Conservation (phyloP, 352 stramenopile species). For the Phytophthora fragariaefolia region DNA sequence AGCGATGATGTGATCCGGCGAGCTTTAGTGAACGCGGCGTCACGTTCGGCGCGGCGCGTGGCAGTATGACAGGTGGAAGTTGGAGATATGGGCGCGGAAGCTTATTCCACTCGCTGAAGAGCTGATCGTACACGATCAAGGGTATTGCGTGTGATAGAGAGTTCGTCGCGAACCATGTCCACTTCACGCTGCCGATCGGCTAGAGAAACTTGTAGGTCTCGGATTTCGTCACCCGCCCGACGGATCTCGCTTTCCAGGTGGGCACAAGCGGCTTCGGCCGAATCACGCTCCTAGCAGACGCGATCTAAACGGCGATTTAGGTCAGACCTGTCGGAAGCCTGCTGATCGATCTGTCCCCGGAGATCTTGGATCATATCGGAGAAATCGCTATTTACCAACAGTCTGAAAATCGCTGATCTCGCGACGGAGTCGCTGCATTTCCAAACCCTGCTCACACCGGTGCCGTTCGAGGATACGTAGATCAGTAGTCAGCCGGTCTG, state of each 20-base stretch:
- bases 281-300: too few species aligned
- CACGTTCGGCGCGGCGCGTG: too few species aligned
- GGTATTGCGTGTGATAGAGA: background rate
- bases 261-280: too few species aligned
- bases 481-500: too few species aligned
- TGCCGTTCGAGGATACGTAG: too few species aligned
- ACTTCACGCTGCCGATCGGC: background rate
- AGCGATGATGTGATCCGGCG: too few species aligned
- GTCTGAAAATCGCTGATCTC: too few species aligned
- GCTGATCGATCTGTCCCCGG: background rate
- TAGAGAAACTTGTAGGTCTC: background rate
- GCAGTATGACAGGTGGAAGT: too few species aligned
- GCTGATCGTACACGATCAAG: background rate
- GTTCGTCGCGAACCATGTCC: background rate
- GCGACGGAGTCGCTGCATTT: too few species aligned
- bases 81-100: background rate
- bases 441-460: too few species aligned
- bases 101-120: background rate
- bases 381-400: too few species aligned
- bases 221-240: background rate
- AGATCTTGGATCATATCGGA: background rate
- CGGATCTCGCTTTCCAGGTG: background rate
- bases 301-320: background rate
- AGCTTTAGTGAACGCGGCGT: too few species aligned
- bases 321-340: background rate